These are phyloP conservation scores for Nothomitra cinnamomea DNA, from an alignment of 2,329 filamentous ascomycete species.

Conservation along the genomic window DNA sequence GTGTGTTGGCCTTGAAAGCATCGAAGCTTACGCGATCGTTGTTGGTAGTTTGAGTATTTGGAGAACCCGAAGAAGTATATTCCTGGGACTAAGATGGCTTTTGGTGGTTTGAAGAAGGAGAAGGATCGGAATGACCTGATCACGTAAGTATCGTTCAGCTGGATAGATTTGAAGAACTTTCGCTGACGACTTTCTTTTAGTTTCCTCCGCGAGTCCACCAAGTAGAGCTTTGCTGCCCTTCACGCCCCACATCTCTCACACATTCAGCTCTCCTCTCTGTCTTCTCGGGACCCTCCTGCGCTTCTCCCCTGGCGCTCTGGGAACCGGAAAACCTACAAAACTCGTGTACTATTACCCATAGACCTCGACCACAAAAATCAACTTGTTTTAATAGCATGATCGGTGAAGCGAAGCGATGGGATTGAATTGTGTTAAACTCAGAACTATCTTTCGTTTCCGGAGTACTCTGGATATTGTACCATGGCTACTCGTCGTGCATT, in stretches of 20 bases:
- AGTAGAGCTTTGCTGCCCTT: constrained; percentile 7
- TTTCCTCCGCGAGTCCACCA: constrained; percentile 12
- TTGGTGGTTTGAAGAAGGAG: constrained; percentile 98
- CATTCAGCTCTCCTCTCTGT: not conserved
- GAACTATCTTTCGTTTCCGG: not conserved
- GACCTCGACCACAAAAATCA: not conserved
- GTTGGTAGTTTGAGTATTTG: constrained; percentile 81
- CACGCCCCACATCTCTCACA: not conserved
- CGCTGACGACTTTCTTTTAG: constrained; percentile 7
- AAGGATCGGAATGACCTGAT: constrained; percentile 99
- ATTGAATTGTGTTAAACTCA: not conserved
- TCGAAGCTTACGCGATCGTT: not conserved
- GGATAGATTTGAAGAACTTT: not conserved
- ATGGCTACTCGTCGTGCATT: not conserved
- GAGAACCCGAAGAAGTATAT: constrained; percentile 99
- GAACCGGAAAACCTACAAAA: not conserved
- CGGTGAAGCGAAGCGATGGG: not conserved
- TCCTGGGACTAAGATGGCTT: constrained; percentile 99
- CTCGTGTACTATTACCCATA: constrained; percentile 1
- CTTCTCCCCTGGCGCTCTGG: not conserved
- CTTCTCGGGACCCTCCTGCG: not conserved
- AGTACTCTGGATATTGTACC: not conserved
- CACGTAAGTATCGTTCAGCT: constrained; percentile 45
- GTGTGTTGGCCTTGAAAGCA: not conserved
- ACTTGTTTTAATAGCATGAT: not conserved